phyloP scores from a whole-genome alignment of 805 yeast genomes.

The Metschnikowia aberdeeniae region DNA sequence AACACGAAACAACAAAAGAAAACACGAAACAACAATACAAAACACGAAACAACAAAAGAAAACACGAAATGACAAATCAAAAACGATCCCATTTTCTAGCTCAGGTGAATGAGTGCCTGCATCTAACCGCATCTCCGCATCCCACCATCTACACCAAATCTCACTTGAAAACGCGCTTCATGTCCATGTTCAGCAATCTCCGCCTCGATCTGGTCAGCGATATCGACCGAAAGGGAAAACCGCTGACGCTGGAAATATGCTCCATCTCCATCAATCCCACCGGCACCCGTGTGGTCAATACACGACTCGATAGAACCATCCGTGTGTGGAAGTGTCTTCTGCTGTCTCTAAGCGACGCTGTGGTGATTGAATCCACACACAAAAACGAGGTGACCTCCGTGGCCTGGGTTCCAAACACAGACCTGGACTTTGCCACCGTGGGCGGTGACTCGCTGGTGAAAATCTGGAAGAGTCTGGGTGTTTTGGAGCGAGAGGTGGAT shows the following conservation, averaged over 20 bases:
- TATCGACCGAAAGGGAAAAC: constrained; percentile 12
- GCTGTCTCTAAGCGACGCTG: constrained; percentile 32
- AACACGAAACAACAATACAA: no score
- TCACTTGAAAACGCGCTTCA: neutral
- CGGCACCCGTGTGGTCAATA: constrained; percentile 40
- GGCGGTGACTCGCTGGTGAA: constrained; percentile 45
- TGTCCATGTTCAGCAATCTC: constrained; percentile 9
- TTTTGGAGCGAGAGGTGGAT: constrained; percentile 13
- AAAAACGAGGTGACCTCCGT: constrained; percentile 35
- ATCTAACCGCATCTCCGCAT: no score
- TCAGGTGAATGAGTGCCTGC: no score
- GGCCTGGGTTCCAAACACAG: constrained; percentile 48
- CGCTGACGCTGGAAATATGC: constrained; percentile 29
- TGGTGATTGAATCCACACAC: constrained; percentile 40
- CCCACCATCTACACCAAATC: no score
- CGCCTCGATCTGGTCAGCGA: constrained; percentile 9
- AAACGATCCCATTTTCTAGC: no score
- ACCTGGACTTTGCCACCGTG: constrained; percentile 45
- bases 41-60: no score
- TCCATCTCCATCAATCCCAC: constrained; percentile 36
- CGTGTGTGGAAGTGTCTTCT: constrained; percentile 35
- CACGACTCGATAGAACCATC: constrained; percentile 42
- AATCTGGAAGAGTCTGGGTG: constrained; percentile 20
- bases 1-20: no score
- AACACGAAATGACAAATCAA: no score